Evolutionary conservation across 1,139 yeast species (phyloP).

Genomic region (Blastobotrys malaysiensis): DNA sequence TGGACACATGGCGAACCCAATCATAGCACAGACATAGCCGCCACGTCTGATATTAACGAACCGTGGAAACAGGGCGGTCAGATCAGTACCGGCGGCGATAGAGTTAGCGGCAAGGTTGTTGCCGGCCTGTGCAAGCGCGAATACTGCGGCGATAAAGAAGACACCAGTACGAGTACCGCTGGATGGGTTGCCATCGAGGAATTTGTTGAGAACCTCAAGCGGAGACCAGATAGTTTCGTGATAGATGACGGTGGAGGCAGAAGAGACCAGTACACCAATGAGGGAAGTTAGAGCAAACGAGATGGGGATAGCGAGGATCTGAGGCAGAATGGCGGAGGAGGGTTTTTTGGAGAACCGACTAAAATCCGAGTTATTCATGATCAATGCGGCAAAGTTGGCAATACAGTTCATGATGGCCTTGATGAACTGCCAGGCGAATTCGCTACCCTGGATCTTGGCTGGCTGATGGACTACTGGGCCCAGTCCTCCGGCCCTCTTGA

Average conservation of each 20-base stretch:
- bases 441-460: slow-evolving; percentile 47
- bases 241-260: slow-evolving; percentile 68
- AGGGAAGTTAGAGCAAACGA: slow-evolving; percentile 76
- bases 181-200: slow-evolving; percentile 53
- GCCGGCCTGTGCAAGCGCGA: slow-evolving; percentile 83
- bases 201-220: slow-evolving; percentile 62
- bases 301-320: slow-evolving; percentile 62
- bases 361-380: slow-evolving; percentile 86
- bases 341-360: slow-evolving; percentile 68
- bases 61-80: slow-evolving; percentile 76
- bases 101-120: slow-evolving; percentile 91
- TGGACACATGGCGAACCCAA: slow-evolving; percentile 78
- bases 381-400: slow-evolving; percentile 82
- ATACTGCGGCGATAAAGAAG: slow-evolving; percentile 69
- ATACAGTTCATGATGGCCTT: slow-evolving; percentile 72
- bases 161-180: slow-evolving; percentile 83
- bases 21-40: slow-evolving; percentile 69
- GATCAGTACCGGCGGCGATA: slow-evolving; percentile 84
- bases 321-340: slow-evolving; percentile 47
- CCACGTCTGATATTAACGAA: slow-evolving; percentile 79
- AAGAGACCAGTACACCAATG: slow-evolving; percentile 81
- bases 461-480: slow-evolving; percentile 60
- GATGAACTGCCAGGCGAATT: slow-evolving; percentile 76
- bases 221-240: slow-evolving; percentile 83
- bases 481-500: slow-evolving; percentile 66